Percentiles rank a stretch among this genome's conserved stretches.
These are phyloP conservation scores for Hamamelis virginiana DNA, from an alignment of 164 flowering plant species.

Conservation along the genomic window DNA sequence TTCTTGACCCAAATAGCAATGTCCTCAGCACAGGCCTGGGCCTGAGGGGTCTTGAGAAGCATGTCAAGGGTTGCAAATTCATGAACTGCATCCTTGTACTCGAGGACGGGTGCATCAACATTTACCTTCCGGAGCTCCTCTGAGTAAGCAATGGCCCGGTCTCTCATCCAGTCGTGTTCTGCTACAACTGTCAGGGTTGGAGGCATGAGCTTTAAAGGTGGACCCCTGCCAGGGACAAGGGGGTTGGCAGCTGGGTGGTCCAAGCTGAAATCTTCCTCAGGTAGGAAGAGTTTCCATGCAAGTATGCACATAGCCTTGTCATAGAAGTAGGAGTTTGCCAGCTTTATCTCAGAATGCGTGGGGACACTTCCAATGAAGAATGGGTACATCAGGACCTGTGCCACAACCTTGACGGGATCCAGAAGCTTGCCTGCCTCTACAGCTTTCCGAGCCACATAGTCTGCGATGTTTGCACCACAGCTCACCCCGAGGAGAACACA, in stretches of 20 bases:
- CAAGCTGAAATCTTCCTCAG: constrained; percentile 58
- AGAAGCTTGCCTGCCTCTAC: constrained; percentile 57
- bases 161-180: constrained; percentile 82
- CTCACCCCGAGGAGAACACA: constrained; percentile 84
- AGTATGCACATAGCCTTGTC: constrained; percentile 72
- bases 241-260: constrained; percentile 82
- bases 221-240: constrained; percentile 45
- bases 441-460: constrained; percentile 64
- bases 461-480: constrained; percentile 76
- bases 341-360: constrained; percentile 66
- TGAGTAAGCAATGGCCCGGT: constrained; percentile 75
- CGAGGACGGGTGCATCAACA: constrained; percentile 76
- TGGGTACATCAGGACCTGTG: constrained; percentile 75
- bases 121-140: constrained; percentile 72
- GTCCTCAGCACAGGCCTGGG: constrained; percentile 77
- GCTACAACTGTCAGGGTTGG: constrained; percentile 76
- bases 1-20: constrained; percentile 82
- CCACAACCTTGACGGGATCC: constrained; percentile 78
- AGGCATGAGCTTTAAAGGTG: constrained; percentile 67
- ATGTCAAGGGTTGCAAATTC: constrained; percentile 73
- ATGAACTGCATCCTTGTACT: constrained; percentile 70
- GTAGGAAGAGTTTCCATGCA: constrained; percentile 71
- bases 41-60: constrained; percentile 71
- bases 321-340: constrained; percentile 73
- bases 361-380: constrained; percentile 70